Percentiles rank a stretch among this genome's conserved stretches.
These are phyloP conservation scores for Vicia villosa DNA, from an alignment of 306 rosid genomes.

Conservation along the genomic window DNA sequence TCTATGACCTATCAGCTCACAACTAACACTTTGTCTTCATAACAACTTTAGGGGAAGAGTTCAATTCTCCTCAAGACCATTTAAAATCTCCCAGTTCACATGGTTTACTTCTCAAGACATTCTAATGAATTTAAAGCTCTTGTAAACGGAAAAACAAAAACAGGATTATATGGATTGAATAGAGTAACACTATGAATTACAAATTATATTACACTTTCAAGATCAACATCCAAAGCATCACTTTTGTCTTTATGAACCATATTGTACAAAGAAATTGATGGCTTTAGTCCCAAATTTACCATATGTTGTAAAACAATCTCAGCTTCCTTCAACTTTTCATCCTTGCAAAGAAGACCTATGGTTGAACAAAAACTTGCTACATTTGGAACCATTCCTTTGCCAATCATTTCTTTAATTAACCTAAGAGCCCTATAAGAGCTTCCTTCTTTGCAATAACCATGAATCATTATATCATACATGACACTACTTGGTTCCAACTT, in stretches of 20 bases:
- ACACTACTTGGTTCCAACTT: constrained; percentile 62
- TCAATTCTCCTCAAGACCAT: too few relatives aligned
- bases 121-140: too few relatives aligned
- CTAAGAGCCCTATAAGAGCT: constrained; percentile 73
- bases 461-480: constrained; percentile 64
- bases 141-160: too few relatives aligned
- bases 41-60: too few relatives aligned
- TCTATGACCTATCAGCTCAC: too few relatives aligned
- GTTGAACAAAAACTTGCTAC: constrained; percentile 61
- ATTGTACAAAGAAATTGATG: constrained; percentile 53
- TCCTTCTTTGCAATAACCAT: constrained; percentile 79
- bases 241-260: constrained; percentile 42
- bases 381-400: constrained; percentile 63
- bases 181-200: constrained; percentile 1
- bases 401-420: constrained; percentile 70
- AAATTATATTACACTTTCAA: constrained; percentile 12
- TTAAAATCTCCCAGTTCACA: too few relatives aligned
- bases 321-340: constrained; percentile 68
- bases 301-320: constrained; percentile 53
- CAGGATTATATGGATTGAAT: background rate
- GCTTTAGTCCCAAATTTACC: constrained; percentile 52
- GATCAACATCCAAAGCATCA: constrained; percentile 17
- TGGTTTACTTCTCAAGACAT: too few relatives aligned
- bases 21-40: too few relatives aligned
- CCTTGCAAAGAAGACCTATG: constrained; percentile 60